phyloP scores from a whole-genome alignment of 805 yeast species.

The Sugiyamaella smithiae region DNA sequence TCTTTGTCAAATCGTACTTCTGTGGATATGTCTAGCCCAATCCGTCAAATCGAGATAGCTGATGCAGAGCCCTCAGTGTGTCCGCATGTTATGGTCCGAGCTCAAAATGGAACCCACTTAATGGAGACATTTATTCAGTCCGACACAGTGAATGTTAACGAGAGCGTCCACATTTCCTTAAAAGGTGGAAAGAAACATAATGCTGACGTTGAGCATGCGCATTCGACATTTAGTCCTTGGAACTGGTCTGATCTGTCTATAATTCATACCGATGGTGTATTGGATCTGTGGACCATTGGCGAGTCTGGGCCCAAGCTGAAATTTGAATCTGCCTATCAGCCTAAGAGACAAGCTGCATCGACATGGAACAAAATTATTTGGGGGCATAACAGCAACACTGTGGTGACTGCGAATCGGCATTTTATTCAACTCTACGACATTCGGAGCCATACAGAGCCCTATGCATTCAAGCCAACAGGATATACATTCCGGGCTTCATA shows the following conservation, averaged over 20 bases:
- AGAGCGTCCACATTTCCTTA: not conserved
- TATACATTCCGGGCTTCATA: slow-evolving; percentile 4
- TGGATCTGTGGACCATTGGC: slow-evolving; percentile 36
- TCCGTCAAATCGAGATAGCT: slow-evolving; percentile 20
- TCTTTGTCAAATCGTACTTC: not conserved
- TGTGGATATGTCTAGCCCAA: slow-evolving; percentile 13
- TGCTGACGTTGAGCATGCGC: slow-evolving; percentile 26
- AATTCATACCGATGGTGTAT: slow-evolving; percentile 45
- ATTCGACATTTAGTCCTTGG: slow-evolving; percentile 40
- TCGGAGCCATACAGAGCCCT: slow-evolving; percentile 3
- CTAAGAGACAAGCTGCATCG: slow-evolving; percentile 5
- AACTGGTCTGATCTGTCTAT: slow-evolving; percentile 32
- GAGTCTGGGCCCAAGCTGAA: not conserved
- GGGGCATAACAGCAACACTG: slow-evolving; percentile 1
- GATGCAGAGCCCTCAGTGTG: slow-evolving; percentile 15
- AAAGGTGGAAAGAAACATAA: too few species aligned
- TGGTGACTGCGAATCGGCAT: slow-evolving; percentile 23
- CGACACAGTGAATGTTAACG: not conserved
- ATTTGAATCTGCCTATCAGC: not conserved
- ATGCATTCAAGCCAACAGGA: slow-evolving; percentile 15
- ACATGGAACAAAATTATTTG: slow-evolving; percentile 14
- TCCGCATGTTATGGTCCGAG: slow-evolving; percentile 21
- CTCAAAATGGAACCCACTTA: slow-evolving; percentile 14
- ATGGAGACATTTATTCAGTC: not conserved
- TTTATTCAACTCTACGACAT: slow-evolving; percentile 6